phyloP scores from a whole-genome alignment of 345 rosid genomes.

The Murraya koenigii region DNA sequence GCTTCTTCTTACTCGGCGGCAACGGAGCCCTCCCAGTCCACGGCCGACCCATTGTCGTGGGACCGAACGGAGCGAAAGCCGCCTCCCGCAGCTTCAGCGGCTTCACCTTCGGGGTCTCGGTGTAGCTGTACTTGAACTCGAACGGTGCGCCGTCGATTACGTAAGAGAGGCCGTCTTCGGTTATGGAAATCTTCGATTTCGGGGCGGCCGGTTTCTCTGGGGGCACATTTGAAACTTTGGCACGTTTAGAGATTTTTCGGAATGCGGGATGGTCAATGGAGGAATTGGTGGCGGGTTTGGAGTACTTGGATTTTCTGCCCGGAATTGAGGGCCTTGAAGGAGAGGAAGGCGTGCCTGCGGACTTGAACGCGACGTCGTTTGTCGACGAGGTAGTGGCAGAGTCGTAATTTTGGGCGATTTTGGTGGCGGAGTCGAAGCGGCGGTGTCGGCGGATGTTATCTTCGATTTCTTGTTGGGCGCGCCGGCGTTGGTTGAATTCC shows the following conservation, averaged over 20 bases:
- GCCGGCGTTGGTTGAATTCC: slow-evolving; percentile 58
- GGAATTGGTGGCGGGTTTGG: slow-evolving; percentile 39
- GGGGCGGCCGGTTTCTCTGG: slow-evolving; percentile 21
- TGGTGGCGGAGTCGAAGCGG: slow-evolving; percentile 54
- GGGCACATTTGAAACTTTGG: slow-evolving; percentile 24
- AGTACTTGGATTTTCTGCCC: slow-evolving; percentile 76
- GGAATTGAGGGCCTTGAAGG: slow-evolving; percentile 79
- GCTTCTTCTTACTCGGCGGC: slow-evolving; percentile 71
- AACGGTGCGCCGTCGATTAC: slow-evolving; percentile 87
- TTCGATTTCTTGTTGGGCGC: slow-evolving; percentile 63
- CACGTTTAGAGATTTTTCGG: slow-evolving; percentile 18
- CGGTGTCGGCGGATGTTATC: slow-evolving; percentile 67
- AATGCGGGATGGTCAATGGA: slow-evolving; percentile 45
- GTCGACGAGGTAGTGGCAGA: slow-evolving; percentile 13
- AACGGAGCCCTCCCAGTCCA: slow-evolving; percentile 92
- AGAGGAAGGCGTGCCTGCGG: slow-evolving; percentile 68
- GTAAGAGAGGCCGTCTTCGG: slow-evolving; percentile 69
- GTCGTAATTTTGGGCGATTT: slow-evolving; percentile 36
- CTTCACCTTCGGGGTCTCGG: slow-evolving; percentile 81
- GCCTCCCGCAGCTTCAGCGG: slow-evolving; percentile 79
- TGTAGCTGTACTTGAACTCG: slow-evolving; percentile 93
- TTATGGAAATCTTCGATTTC: slow-evolving; percentile 42
- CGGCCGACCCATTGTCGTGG: slow-evolving; percentile 78
- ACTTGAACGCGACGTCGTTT: slow-evolving; percentile 37
- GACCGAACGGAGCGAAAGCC: slow-evolving; percentile 82